phyloP scores from a whole-genome alignment of 345 rosid genomes.

The Crucihimalaya himalaica region DNA sequence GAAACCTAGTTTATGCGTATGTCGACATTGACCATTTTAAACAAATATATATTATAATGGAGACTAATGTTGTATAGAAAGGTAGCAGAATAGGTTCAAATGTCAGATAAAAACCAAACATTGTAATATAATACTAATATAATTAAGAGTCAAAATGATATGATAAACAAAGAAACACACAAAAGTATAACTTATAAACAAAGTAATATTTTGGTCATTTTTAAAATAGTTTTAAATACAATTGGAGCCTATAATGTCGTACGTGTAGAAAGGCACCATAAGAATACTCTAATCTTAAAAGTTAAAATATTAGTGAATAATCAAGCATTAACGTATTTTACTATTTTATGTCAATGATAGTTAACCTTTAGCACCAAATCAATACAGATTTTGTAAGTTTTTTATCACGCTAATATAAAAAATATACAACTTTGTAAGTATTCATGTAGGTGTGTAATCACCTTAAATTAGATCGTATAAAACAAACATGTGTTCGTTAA shows the following conservation, averaged over 20 bases:
- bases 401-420: background rate
- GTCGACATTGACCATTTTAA: constrained; percentile 6
- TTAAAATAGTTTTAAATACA: no score
- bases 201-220: constrained; percentile 13
- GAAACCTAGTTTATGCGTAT: constrained; percentile 3
- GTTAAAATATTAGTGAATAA: constrained; percentile 3
- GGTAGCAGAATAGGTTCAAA: constrained; percentile 7
- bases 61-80: background rate
- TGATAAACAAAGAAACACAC: background rate
- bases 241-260: constrained; percentile 18
- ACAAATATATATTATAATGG: no score
- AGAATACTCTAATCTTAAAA: background rate
- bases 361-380: background rate
- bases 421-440: constrained; percentile 7
- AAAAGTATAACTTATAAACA: constrained; percentile 12
- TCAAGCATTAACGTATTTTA: constrained; percentile 17
- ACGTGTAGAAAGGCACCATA: constrained; percentile 27
- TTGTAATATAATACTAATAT: background rate
- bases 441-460: constrained; percentile 9
- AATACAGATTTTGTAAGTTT: background rate
- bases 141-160: constrained; percentile 22
- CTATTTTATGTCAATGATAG: constrained; percentile 1
- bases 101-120: constrained; percentile 5
- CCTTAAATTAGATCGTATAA: background rate
- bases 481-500: constrained; percentile 14